Base-by-base conservation (phyloP, 208 protist species). In the Phytomonas sp. region DNA sequence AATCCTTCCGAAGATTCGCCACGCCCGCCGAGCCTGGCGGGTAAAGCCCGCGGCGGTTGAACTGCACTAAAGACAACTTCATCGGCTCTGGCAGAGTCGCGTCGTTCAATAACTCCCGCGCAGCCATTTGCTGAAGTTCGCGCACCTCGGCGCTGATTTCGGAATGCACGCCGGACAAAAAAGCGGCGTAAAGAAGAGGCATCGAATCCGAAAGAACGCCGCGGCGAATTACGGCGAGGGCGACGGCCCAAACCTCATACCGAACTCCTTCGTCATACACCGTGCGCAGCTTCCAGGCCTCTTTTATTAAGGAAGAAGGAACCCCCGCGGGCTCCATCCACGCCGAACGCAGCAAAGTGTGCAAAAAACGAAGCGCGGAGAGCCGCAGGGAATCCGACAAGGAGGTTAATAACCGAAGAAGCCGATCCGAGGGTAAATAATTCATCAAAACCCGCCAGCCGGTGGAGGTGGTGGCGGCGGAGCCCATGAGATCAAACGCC, bases 21-120 rank as follows among this genome's bases (percentile, higher is more conserved):
- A 89, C 76, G 8, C 83, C 83, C 23, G 74, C 73, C 10, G 87
- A 91, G 10, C 80, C 77, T 12, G 79, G 70, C 5, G 87, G 87
- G 76, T 95, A 92, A 19, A 95, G 70, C 0, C 90, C 88, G 14
- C 73, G 60, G 26, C 81, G 56, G 14, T 67, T 36, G 60, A 77
- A 79, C 60, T 80, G 66, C 40, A 69, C 42, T 33, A 93, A 66
- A 42, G 69, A 52, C 26, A 70, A 63, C 52, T 73, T 73, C 61
- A 87, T 71, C 29, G 60, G 75, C 23, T 78, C 81, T 0, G 83
- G 72, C 30, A 90, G 62, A 2, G 66, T 34, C 32, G 79, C 64
- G 11, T 56, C 69, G n/a, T 45, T n/a, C 1, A 66, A 19, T 4
- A 79, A 68, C 26, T 87, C 69, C 19, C 73, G 37, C 0, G 86